Conservation (phyloP, 306 rosid species). For the Canavalia ensiformis region DNA sequence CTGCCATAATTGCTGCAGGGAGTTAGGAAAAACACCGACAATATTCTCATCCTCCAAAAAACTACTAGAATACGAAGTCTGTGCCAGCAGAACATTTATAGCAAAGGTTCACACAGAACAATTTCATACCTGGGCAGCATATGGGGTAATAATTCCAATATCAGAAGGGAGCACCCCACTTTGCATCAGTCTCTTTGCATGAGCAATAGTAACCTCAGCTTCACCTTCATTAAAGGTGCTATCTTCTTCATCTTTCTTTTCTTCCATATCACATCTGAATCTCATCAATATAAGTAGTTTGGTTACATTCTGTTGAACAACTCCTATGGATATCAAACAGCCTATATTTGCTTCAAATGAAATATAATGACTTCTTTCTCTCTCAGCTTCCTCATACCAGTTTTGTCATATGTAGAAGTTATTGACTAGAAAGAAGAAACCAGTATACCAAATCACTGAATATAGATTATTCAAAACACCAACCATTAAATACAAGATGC, state of each 20-base stretch:
- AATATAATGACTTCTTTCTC: conserved; percentile 33
- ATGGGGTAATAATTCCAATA: conserved; percentile 96
- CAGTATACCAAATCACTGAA: conserved; percentile 10
- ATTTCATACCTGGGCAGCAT: conserved; percentile 87
- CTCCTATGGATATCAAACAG: conserved; percentile 16
- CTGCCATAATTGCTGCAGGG: conserved; percentile 55
- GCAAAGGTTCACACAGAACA: conserved; percentile 41
- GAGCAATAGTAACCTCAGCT: conserved; percentile 87
- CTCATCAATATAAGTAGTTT: conserved; percentile 47
- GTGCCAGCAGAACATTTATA: conserved; percentile 1
- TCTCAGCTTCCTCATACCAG: conserved; percentile 24
- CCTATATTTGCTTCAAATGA: conserved; percentile 26
- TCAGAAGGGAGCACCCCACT: conserved; percentile 93
- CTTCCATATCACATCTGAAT: conserved; percentile 96
- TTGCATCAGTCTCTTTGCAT: conserved; percentile 83
- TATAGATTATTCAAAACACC: conserved; percentile 25
- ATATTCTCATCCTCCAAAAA: conserved; percentile 34
- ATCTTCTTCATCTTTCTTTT: conserved; percentile 98
- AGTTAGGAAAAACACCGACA: conserved; percentile 26
- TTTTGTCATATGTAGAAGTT: conserved; percentile 3
- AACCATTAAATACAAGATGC: conserved; percentile 33
- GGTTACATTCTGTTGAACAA: conserved; percentile 26
- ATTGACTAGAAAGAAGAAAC: conserved; percentile 29
- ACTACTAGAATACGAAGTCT: conserved; percentile 35
- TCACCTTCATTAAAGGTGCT: conserved; percentile 98